These are phyloP conservation scores for Nicotiana tomentosiformis DNA, from an alignment of 257 asterid genomes.

Conservation along the genomic window DNA sequence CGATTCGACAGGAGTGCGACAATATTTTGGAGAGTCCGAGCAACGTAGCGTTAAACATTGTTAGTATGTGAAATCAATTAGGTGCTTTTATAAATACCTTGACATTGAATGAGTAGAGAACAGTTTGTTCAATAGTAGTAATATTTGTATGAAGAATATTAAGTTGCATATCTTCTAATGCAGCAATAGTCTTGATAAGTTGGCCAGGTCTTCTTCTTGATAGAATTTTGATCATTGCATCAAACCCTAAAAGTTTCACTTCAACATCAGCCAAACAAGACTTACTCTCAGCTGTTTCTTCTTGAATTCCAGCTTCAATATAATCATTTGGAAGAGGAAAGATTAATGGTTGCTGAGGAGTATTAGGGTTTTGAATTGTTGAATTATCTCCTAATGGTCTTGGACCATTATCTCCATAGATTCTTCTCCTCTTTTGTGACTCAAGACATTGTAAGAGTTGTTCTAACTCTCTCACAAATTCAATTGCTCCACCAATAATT, in stretches of 20 bases:
- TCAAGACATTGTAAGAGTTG: conserved; percentile 95
- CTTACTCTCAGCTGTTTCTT: conserved; percentile 78
- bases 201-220: conserved; percentile 78
- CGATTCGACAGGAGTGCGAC: too few relatives aligned
- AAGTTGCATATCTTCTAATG: conserved; percentile 90
- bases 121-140: conserved; percentile 91
- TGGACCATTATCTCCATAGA: conserved; percentile 50
- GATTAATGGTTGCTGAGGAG: conserved; percentile 31
- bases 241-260: conserved; percentile 79
- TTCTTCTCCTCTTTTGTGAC: conserved; percentile 82
- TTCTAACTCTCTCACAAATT: conserved; percentile 85
- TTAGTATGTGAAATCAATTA: too few relatives aligned
- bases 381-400: conserved; percentile 36
- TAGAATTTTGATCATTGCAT: conserved; percentile 73
- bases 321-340: conserved; percentile 37
- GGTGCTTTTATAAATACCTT: conserved; percentile 40
- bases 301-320: conserved; percentile 39
- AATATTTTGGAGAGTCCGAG: too few relatives aligned
- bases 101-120: conserved; percentile 88
- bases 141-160: conserved; percentile 78
- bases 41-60: too few relatives aligned
- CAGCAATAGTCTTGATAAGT: conserved; percentile 68
- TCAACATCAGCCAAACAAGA: conserved; percentile 86
- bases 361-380: conserved; percentile 9
- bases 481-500: conserved; percentile 93